Conservation (phyloP, 1,284 basidiomycete genomes). For the Ceratobasidium sp. region DNA sequence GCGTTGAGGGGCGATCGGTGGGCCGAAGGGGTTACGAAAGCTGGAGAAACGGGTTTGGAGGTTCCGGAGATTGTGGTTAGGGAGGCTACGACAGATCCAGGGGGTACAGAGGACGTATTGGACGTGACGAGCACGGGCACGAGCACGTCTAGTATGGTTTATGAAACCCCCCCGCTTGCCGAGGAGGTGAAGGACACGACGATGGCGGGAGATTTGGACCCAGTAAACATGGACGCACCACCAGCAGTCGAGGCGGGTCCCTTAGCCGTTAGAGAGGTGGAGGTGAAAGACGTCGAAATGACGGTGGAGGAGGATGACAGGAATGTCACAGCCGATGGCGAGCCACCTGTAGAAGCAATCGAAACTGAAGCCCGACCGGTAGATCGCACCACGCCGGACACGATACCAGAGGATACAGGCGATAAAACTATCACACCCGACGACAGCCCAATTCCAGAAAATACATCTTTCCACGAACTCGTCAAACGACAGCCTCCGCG, state of each 20-base stretch:
- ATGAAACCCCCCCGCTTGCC: not conserved
- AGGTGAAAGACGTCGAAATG: not conserved
- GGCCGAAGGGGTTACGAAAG: not conserved
- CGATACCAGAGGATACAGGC: conserved; percentile 5
- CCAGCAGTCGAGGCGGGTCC: not conserved
- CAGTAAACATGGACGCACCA: not conserved
- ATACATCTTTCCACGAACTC: conserved; percentile 12
- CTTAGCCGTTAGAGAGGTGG: not conserved
- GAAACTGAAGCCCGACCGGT: not conserved
- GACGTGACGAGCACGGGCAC: not conserved
- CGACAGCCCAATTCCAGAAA: not conserved
- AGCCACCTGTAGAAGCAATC: not conserved
- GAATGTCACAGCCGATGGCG: not conserved
- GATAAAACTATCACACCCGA: not conserved
- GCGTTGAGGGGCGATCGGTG: conserved; percentile 49
- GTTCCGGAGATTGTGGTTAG: not conserved
- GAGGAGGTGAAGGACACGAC: not conserved
- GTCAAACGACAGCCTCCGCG: conserved; percentile 35
- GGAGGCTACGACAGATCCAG: not conserved
- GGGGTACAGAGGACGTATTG: not conserved
- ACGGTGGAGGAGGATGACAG: not conserved
- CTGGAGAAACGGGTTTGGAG: not conserved
- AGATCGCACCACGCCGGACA: not conserved
- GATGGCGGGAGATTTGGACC: conserved; percentile 11
- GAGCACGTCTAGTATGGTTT: not conserved